Conservation (phyloP, 305 asterid species). For the Ilex paraguariensis region DNA sequence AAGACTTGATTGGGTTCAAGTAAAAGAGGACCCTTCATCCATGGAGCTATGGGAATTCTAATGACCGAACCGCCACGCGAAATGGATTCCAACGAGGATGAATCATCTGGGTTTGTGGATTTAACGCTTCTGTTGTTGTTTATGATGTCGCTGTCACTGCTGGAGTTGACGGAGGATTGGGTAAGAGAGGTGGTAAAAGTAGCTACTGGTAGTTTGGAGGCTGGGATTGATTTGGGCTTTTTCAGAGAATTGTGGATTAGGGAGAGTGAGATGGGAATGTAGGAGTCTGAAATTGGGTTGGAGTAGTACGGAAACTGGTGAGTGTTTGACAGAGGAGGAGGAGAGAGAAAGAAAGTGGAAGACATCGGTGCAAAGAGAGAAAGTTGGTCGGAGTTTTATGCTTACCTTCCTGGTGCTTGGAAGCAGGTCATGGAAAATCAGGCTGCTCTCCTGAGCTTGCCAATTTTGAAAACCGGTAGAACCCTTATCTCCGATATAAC, state of each 20-base stretch:
- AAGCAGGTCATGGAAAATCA: no score
- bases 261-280: not conserved
- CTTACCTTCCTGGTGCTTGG: no score
- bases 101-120: constrained; percentile 14
- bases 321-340: constrained; percentile 21
- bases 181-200: not conserved
- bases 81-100: constrained; percentile 26
- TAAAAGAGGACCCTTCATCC: constrained; percentile 79
- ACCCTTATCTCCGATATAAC: no score
- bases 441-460: no score
- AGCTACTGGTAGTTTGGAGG: not conserved
- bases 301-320: constrained; percentile 28
- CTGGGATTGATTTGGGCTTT: not conserved
- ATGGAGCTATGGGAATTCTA: constrained; percentile 88
- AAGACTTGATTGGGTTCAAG: constrained; percentile 58
- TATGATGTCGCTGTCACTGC: constrained; percentile 13
- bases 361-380: not conserved
- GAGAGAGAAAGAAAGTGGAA: constrained; percentile 8
- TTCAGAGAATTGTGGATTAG: no score
- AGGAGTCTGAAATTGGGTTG: constrained; percentile 9
- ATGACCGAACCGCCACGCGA: constrained; percentile 29
- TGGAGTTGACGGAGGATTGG: constrained; percentile 20
- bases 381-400: no score
- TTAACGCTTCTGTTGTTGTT: constrained; percentile 16
- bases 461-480: no score